phyloP scores from a whole-genome alignment of 371 early-diverging fungal genomes.

The Choanephora cucurbitarum region DNA sequence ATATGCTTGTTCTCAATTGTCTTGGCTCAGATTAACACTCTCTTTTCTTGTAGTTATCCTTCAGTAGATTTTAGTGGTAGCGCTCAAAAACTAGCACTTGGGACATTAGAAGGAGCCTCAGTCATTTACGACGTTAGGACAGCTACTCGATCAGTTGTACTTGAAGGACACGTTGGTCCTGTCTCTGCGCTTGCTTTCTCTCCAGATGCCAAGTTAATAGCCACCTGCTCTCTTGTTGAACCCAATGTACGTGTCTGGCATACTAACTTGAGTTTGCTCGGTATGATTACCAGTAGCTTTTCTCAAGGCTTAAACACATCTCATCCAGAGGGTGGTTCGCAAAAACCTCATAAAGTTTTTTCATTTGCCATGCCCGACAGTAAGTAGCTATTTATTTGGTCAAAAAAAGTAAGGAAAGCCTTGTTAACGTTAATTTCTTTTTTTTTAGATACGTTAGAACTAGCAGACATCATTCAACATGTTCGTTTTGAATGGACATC shows the following conservation, averaged over 20 bases:
- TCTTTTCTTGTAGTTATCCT: constrained; percentile 53
- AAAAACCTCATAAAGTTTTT: constrained; percentile 62
- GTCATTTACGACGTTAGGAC: constrained; percentile 86
- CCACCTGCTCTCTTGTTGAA: constrained; percentile 73
- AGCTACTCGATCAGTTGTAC: constrained; percentile 74
- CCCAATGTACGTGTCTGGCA: constrained; percentile 79
- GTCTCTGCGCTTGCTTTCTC: constrained; percentile 79
- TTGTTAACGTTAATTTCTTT: neutral
- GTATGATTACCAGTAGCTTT: constrained; percentile 64
- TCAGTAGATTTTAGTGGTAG: constrained; percentile 75
- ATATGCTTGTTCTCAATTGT: neutral
- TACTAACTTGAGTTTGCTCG: constrained; percentile 70
- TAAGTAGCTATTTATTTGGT: too few species aligned
- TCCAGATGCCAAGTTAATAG: constrained; percentile 77
- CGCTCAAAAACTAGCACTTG: constrained; percentile 78
- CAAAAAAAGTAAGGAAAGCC: too few species aligned
- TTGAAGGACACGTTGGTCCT: constrained; percentile 73
- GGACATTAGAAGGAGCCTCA: constrained; percentile 77
- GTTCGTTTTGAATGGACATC: constrained; percentile 74
- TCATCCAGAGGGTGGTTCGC: constrained; percentile 31
- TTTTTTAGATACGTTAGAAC: constrained; percentile 30
- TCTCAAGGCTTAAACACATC: constrained; percentile 33
- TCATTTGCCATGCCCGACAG: constrained; percentile 66
- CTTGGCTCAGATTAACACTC: neutral
- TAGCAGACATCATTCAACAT: constrained; percentile 48